Evolutionary conservation across 2,329 filamentous ascomycete genomes (phyloP).

Genomic region (Chrysoporthe deuterocubensis): DNA sequence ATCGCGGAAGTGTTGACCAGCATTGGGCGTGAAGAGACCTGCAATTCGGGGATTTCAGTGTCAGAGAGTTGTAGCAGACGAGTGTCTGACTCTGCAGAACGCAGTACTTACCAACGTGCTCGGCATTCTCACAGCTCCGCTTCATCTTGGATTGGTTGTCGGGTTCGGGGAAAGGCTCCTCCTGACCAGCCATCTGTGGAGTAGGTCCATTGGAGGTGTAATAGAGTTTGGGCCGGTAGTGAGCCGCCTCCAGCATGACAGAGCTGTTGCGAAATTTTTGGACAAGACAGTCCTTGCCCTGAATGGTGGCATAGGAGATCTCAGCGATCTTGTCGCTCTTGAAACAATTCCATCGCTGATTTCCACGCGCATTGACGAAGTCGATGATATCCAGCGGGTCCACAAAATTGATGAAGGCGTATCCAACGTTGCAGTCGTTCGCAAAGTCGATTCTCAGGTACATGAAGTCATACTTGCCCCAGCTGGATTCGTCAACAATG

Average conservation of each 20-base stretch:
- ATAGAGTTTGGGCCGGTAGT: slow-evolving; percentile 79
- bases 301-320: slow-evolving; percentile 95
- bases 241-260: slow-evolving; percentile 84
- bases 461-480: slow-evolving; percentile 90
- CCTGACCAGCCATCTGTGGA: slow-evolving; percentile 64
- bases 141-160: slow-evolving; percentile 90
- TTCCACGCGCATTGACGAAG: slow-evolving; percentile 72
- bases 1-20: slow-evolving; percentile 72
- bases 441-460: slow-evolving; percentile 90
- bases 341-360: slow-evolving; percentile 79
- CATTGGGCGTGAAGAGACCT: slow-evolving; percentile 79
- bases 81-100: background rate
- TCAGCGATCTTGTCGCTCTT: slow-evolving; percentile 85
- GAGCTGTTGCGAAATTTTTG: slow-evolving; percentile 97
- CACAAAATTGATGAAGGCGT: slow-evolving; percentile 95
- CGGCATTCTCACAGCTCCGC: slow-evolving; percentile 84
- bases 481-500: slow-evolving; percentile 77
- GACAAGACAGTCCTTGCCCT: slow-evolving; percentile 87
- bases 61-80: slow-evolving; percentile 6
- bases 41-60: background rate
- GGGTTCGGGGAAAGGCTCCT: slow-evolving; percentile 75
- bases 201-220: slow-evolving; percentile 53
- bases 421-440: slow-evolving; percentile 89
- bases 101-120: slow-evolving; percentile 70
- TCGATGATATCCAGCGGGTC: slow-evolving; percentile 76